phyloP scores from a whole-genome alignment of 2,329 filamentous ascomycete genomes.

The Fusarium sp. region DNA sequence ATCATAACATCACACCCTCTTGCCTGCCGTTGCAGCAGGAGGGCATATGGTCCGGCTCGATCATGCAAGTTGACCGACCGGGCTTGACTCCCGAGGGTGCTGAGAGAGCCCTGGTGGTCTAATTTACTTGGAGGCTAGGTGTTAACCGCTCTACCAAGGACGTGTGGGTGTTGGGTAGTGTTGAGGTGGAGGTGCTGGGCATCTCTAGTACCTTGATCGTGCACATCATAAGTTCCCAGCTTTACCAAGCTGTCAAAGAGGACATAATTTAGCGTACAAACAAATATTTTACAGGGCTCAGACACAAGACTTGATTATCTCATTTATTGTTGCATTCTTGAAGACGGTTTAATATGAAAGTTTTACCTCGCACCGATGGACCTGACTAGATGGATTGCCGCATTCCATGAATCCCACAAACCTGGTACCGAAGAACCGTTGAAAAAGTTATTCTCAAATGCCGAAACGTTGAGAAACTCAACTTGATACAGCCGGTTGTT shows the following conservation, averaged over 20 bases:
- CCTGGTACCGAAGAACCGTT: slow-evolving; percentile 15
- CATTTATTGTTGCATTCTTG: not conserved
- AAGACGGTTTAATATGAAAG: not conserved
- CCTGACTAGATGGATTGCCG: slow-evolving; percentile 19
- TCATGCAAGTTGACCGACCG: not conserved
- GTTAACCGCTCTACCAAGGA: not conserved
- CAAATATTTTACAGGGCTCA: not conserved
- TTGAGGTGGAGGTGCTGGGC: not conserved
- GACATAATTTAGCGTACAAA: not conserved
- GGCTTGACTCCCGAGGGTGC: too few relatives aligned
- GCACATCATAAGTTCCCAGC: not conserved
- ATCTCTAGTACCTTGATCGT: not conserved
- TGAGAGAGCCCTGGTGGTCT: not conserved
- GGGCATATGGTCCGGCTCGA: not conserved
- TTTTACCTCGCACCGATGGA: not conserved
- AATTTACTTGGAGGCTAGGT: not conserved
- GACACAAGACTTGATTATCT: fast-evolving
- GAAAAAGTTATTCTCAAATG: slow-evolving; percentile 6
- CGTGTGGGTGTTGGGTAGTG: not conserved
- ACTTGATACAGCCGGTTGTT: not conserved
- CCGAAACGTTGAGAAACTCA: slow-evolving; percentile 8
- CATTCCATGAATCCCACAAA: slow-evolving; percentile 15
- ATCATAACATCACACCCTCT: slow-evolving; percentile 4
- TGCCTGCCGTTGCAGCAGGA: not conserved
- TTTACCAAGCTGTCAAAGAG: not conserved